phyloP scores from a whole-genome alignment of 345 rosid genomes.

The Linum tenue region DNA sequence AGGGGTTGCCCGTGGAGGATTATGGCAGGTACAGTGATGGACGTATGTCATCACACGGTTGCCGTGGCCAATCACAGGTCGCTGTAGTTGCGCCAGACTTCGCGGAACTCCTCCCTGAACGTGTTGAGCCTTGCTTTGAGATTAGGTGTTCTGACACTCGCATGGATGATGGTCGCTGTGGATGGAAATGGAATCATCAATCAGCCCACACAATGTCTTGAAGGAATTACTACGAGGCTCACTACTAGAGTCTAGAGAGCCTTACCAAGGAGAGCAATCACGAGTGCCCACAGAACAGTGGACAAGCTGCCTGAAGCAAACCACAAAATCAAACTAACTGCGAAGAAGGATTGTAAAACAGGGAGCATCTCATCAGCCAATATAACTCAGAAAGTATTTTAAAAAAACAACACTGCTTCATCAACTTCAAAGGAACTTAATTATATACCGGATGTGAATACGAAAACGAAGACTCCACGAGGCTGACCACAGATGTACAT shows the following conservation, averaged over 20 bases:
- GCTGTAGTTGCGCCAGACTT: conserved; percentile 10
- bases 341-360: neutral
- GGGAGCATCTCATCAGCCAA: too few relatives aligned
- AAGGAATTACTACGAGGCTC: too few relatives aligned
- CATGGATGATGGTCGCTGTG: conserved; percentile 7
- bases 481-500: conserved; percentile 8
- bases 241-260: too few relatives aligned
- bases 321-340: conserved; percentile 6
- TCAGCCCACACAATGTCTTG: neutral
- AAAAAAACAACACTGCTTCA: too few relatives aligned
- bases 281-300: neutral
- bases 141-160: conserved; percentile 10
- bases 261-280: conserved; percentile 4
- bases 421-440: too few relatives aligned
- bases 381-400: too few relatives aligned
- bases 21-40: too few relatives aligned
- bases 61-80: neutral
- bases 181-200: neutral
- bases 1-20: too few relatives aligned
- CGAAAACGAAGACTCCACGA: neutral
- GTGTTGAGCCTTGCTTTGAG: conserved; percentile 7
- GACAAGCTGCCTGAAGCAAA: conserved; percentile 2
- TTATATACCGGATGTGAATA: neutral
- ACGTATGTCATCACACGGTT: too few relatives aligned
- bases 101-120: conserved; percentile 8